phyloP scores from a whole-genome alignment of 805 yeast genomes.

The Clavispora fructus region DNA sequence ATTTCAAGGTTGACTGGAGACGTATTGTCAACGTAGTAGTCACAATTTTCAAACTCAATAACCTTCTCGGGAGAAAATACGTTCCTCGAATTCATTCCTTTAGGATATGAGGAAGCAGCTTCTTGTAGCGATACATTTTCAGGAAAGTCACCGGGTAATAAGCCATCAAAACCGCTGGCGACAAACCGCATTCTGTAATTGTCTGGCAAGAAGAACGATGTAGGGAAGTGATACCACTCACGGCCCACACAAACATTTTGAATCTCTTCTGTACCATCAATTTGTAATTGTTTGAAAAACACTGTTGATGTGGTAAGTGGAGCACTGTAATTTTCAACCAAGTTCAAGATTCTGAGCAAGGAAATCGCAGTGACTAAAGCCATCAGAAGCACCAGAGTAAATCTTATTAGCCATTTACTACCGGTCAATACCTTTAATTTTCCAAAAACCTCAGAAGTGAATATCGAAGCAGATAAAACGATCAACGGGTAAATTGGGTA shows the following conservation, averaged over 20 bases:
- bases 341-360: constrained; percentile 50
- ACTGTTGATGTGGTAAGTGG: constrained; percentile 60
- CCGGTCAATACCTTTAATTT: neutral
- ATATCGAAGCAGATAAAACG: constrained; percentile 55
- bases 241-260: constrained; percentile 79
- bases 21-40: constrained; percentile 63
- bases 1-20: constrained; percentile 39
- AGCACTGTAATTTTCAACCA: constrained; percentile 64
- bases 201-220: constrained; percentile 73
- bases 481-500: constrained; percentile 80
- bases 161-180: constrained; percentile 75
- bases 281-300: constrained; percentile 18
- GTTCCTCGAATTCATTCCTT: constrained; percentile 72
- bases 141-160: constrained; percentile 80
- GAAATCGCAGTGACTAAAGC: constrained; percentile 31
- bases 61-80: constrained; percentile 57
- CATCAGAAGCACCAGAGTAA: constrained; percentile 14
- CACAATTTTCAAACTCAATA: constrained; percentile 48
- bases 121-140: constrained; percentile 30
- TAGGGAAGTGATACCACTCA: constrained; percentile 93
- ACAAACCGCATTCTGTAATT: constrained; percentile 62
- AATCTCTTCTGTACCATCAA: constrained; percentile 13
- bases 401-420: constrained; percentile 4
- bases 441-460: constrained; percentile 19
- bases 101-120: constrained; percentile 47